phyloP scores from a whole-genome alignment of 2,329 filamentous ascomycete species.

The Lizonia empirigonia region DNA sequence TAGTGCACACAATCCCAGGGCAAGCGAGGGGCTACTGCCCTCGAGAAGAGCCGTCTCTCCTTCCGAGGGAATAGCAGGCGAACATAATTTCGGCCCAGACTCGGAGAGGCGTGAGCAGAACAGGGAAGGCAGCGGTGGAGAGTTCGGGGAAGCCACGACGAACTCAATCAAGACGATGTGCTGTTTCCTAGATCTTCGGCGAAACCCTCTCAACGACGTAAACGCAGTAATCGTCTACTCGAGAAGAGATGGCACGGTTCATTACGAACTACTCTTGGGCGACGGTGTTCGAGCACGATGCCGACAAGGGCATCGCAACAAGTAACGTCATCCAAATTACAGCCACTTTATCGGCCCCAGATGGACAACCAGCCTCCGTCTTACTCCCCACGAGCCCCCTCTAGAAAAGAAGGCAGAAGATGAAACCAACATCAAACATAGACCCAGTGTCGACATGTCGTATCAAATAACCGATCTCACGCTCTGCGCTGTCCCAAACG shows the following conservation, averaged over 20 bases:
- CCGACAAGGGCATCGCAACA: constrained; percentile 1
- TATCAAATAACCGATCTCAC: constrained; percentile 17
- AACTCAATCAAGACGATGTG: not conserved
- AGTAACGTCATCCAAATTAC: constrained; percentile 1
- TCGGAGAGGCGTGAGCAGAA: not conserved
- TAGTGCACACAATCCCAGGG: not conserved
- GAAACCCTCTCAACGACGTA: constrained; percentile 1
- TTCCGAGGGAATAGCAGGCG: constrained; percentile 2
- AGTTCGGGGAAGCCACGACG: not conserved
- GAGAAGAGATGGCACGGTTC: not conserved
- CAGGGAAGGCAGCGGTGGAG: not conserved
- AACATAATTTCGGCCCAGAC: not conserved
- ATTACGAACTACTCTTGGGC: constrained; percentile 7
- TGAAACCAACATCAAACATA: constrained; percentile 7
- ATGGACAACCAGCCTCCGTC: constrained; percentile 1
- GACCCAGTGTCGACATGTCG: constrained; percentile 3
- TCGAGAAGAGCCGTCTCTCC: constrained; percentile 9
- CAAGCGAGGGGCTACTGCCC: constrained; percentile 4
- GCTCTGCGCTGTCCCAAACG: constrained; percentile 9
- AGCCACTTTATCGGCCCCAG: not conserved
- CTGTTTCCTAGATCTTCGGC: not conserved
- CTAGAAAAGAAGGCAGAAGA: not conserved
- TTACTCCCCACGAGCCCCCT: constrained; percentile 11
- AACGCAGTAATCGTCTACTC: not conserved
- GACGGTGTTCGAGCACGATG: not conserved